These are phyloP conservation scores for Clonostachys sp. DNA, from an alignment of 2,329 filamentous ascomycete genomes.

Conservation along the genomic window DNA sequence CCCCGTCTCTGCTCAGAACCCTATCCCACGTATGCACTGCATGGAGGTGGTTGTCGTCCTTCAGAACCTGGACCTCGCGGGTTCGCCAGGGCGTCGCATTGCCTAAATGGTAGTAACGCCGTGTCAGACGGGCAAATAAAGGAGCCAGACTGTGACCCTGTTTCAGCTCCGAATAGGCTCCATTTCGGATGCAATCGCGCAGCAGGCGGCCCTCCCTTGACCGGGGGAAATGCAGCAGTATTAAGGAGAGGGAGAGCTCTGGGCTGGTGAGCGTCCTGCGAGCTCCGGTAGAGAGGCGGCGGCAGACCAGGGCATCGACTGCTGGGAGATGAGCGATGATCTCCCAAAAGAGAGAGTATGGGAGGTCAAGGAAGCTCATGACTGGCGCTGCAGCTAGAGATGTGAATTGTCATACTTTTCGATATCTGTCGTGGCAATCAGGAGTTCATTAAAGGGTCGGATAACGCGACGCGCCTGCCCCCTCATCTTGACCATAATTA, in stretches of 20 bases:
- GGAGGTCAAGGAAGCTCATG: constrained; percentile 38
- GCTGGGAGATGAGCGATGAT: constrained; percentile 43
- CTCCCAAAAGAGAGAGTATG: constrained; percentile 54
- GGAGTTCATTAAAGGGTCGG: too few species aligned
- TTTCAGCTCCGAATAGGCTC: too few species aligned
- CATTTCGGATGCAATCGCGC: constrained; percentile 6
- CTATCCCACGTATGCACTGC: constrained; percentile 40
- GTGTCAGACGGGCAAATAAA: constrained; percentile 43
- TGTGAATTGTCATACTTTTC: too few species aligned
- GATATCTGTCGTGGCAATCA: too few species aligned
- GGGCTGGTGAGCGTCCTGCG: constrained; percentile 41
- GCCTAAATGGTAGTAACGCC: constrained; percentile 49
- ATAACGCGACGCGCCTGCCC: too few species aligned
- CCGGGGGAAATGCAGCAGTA: constrained; percentile 46
- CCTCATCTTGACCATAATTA: too few species aligned
- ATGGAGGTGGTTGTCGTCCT: constrained; percentile 13
- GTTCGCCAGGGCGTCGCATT: constrained; percentile 36
- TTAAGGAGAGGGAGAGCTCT: constrained; percentile 37
- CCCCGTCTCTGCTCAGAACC: constrained; percentile 32
- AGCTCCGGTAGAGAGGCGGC: constrained; percentile 46
- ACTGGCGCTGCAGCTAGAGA: neutral
- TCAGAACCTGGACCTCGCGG: constrained; percentile 9
- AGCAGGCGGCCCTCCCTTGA: constrained; percentile 46
- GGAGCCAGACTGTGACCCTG: constrained; percentile 22
- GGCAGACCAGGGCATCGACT: constrained; percentile 43